Evolutionary conservation across 2,329 filamentous ascomycete genomes (phyloP).

Genomic region (Diaporthe sp.): DNA sequence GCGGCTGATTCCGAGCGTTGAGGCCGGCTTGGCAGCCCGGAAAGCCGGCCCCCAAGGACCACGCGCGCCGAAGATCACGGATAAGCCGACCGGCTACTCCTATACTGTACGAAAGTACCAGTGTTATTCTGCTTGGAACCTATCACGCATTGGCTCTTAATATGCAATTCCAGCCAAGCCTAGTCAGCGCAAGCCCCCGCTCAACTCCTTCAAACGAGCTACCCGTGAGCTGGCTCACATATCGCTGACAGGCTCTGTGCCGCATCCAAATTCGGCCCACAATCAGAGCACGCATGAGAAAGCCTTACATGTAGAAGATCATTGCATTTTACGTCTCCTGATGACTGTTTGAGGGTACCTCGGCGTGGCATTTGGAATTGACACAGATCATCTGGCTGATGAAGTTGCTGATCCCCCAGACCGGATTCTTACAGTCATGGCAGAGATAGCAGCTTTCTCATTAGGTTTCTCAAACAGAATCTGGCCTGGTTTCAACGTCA

Average conservation of each 20-base stretch:
- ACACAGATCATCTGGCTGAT: neutral
- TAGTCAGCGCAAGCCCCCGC: neutral
- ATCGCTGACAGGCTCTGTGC: neutral
- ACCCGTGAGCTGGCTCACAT: no score
- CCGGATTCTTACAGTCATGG: no score
- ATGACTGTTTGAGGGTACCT: no score
- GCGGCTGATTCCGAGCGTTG: neutral
- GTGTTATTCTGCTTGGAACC: neutral
- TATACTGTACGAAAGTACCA: neutral
- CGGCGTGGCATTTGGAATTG: no score
- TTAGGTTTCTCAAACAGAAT: neutral
- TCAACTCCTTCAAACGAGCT: no score
- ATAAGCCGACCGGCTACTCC: neutral
- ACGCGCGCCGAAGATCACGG: neutral
- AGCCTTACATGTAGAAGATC: no score
- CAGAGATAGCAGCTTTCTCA: no score
- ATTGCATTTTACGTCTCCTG: no score
- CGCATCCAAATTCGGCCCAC: neutral
- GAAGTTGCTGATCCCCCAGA: neutral
- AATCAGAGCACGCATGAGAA: no score
- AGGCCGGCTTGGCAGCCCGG: neutral
- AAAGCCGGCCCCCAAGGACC: neutral
- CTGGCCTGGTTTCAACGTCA: neutral
- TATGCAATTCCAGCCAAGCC: neutral
- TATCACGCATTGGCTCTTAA: neutral